Conservation (phyloP, 108 stramenopile species). For the Discostella pseudostelligera region DNA sequence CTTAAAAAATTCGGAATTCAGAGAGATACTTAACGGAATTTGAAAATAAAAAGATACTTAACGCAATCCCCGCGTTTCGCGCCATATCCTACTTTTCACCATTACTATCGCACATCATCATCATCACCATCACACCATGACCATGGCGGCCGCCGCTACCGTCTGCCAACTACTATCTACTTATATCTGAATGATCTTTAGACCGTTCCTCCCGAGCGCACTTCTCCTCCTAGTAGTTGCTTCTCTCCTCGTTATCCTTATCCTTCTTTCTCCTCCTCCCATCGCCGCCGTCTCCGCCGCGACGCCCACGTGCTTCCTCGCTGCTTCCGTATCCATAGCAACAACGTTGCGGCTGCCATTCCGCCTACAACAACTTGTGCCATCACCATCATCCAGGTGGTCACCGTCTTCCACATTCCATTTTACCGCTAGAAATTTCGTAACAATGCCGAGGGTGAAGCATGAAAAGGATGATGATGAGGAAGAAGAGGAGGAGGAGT, state of each 20-base stretch:
- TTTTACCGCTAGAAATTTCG: neutral
- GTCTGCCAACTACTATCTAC: too few relatives aligned
- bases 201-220: too few relatives aligned
- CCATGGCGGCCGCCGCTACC: too few relatives aligned
- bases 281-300: neutral
- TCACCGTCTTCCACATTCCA: neutral
- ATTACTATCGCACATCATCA: too few relatives aligned
- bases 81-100: too few relatives aligned
- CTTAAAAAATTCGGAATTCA: too few relatives aligned
- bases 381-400: neutral
- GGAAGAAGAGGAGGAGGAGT: slow-evolving; percentile 14
- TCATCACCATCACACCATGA: too few relatives aligned
- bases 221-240: too few relatives aligned
- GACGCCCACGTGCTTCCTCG: too few relatives aligned
- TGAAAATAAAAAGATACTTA: too few relatives aligned
- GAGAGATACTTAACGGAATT: too few relatives aligned
- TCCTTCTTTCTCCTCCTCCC: neutral
- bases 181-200: neutral
- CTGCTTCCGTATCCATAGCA: neutral
- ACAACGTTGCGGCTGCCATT: neutral
- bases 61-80: too few relatives aligned
- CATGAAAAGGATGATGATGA: neutral
- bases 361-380: neutral
- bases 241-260: neutral
- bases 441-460: slow-evolving; percentile 18